Base-by-base conservation (phyloP, 495 filamentous ascomycete species). In the Hypomontagnella monticulosa region DNA sequence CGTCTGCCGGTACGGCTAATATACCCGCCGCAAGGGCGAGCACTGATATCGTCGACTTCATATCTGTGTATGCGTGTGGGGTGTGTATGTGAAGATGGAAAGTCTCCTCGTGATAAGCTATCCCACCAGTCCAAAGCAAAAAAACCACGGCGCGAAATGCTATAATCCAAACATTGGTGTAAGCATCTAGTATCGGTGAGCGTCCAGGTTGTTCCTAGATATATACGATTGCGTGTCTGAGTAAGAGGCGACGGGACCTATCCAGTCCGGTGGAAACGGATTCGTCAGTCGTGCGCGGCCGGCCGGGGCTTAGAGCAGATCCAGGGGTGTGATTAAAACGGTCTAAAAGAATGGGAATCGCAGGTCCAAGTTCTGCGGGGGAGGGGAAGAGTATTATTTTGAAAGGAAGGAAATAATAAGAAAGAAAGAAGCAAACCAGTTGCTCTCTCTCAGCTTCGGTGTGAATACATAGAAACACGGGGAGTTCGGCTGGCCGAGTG, bases 251-350 rank as follows among this genome's bases (percentile, higher is more conserved):
- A 57, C 23, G 11, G 23, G 4, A 23, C 47, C 46, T 58, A 57
- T 48, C 46, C 58, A 63, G 64, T 49, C 53, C 54, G 37, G 60
- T 56, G 66, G 66, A 6, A 56, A 63, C 54, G 44, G 66, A 60
- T 64, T 64, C 66, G 66, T 69, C 55, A 64, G 60, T 69, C 33
- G 48, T 64, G 54, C 60, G 66, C 37, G 66, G 59, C 59, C 66
- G 43, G 66, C 61, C 61, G 42, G 54, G 60, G 42, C 55, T 64
- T 60, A 46, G 49, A 53, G 34, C 36, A 41, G 36, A 38, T 42
- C 19, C 38, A 27, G 49, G 14, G n/a, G 36, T 19, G 41, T 51
- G 20, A 59, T 44, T 37, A 62, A 53, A 53, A 54, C 2, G 19
- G 38, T 53, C 12, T 50, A 51, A 60, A 55, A 36, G 23, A 8